phyloP scores from a whole-genome alignment of 2,329 filamentous ascomycete genomes.

The Phialocephala subalpina region DNA sequence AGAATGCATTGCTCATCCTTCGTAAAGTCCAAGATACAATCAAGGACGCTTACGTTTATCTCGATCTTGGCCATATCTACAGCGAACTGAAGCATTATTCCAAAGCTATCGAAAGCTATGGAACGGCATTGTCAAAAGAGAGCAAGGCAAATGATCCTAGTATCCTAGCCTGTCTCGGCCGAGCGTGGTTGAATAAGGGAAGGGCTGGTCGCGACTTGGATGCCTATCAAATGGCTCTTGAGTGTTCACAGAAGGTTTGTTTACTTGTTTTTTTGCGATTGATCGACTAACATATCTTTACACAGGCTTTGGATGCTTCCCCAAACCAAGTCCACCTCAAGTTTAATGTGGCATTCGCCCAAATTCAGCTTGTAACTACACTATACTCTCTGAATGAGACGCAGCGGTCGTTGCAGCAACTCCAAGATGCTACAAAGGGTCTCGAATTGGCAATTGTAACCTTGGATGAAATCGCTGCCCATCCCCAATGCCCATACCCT shows the following conservation, averaged over 20 bases:
- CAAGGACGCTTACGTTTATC: constrained; percentile 85
- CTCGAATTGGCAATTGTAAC: constrained; percentile 86
- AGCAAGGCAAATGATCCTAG: constrained; percentile 65
- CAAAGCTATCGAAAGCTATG: constrained; percentile 95
- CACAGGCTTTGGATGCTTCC: constrained; percentile 75
- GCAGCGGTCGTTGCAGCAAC: constrained; percentile 79
- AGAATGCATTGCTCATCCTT: constrained; percentile 84
- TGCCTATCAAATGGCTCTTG: constrained; percentile 69
- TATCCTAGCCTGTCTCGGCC: constrained; percentile 73
- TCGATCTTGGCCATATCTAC: constrained; percentile 94
- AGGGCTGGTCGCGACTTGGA: constrained; percentile 68
- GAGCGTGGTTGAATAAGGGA: constrained; percentile 73
- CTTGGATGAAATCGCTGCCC: constrained; percentile 68
- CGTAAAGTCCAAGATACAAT: constrained; percentile 90
- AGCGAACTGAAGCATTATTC: constrained; percentile 89
- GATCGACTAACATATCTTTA: constrained; percentile 35
- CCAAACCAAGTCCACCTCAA: constrained; percentile 90
- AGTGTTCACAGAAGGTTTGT: constrained; percentile 69
- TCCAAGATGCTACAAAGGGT: constrained; percentile 80
- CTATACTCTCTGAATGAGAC: constrained; percentile 79
- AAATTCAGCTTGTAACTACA: constrained; percentile 88
- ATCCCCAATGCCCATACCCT: constrained; percentile 82
- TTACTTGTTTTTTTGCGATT: neutral
- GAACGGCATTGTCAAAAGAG: constrained; percentile 73
- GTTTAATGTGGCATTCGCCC: constrained; percentile 98